Conservation (phyloP, 179 eudicot species). For the Pouteria campechiana region DNA sequence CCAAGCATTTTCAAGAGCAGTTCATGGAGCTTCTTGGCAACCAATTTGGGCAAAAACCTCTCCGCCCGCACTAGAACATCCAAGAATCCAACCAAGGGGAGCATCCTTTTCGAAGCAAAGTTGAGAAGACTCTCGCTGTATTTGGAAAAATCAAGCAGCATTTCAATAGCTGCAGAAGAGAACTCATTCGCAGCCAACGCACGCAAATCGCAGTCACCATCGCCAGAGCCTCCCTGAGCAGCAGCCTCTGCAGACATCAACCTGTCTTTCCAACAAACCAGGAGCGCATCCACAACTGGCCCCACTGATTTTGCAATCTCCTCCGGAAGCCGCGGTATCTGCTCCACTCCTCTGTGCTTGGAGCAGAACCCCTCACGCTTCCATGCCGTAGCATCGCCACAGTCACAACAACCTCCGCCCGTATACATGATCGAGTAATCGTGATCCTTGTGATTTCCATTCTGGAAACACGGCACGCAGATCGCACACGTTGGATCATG, state of each 20-base stretch:
- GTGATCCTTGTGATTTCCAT: conserved; percentile 87
- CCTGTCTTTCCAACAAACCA: conserved; percentile 50
- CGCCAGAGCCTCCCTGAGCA: conserved; percentile 19
- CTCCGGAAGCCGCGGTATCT: conserved; percentile 72
- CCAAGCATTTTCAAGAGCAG: conserved; percentile 82
- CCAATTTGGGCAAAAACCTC: conserved; percentile 41
- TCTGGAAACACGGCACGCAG: conserved; percentile 92
- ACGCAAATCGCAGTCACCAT: conserved; percentile 17
- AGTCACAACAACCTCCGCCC: conserved; percentile 97
- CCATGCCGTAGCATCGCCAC: conserved; percentile 99
- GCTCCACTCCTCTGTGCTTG: conserved; percentile 89
- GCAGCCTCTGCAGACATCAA: conserved; percentile 27
- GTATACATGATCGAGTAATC: conserved; percentile 93
- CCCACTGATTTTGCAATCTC: conserved; percentile 55
- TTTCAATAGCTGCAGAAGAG: conserved; percentile 45
- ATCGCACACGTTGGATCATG: conserved; percentile 99
- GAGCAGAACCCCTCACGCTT: conserved; percentile 94
- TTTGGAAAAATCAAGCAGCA: conserved; percentile 76
- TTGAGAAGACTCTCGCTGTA: conserved; percentile 87
- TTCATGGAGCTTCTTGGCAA: conserved; percentile 64
- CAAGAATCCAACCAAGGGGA: conserved; percentile 44
- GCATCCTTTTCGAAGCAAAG: conserved; percentile 57
- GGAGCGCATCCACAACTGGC: conserved; percentile 67
- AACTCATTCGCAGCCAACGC: conserved; percentile 45
- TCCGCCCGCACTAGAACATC: conserved; percentile 68